Evolutionary conservation across 1,284 basidiomycete genomes (phyloP).

Genomic region (Schizophyllum amplum): DNA sequence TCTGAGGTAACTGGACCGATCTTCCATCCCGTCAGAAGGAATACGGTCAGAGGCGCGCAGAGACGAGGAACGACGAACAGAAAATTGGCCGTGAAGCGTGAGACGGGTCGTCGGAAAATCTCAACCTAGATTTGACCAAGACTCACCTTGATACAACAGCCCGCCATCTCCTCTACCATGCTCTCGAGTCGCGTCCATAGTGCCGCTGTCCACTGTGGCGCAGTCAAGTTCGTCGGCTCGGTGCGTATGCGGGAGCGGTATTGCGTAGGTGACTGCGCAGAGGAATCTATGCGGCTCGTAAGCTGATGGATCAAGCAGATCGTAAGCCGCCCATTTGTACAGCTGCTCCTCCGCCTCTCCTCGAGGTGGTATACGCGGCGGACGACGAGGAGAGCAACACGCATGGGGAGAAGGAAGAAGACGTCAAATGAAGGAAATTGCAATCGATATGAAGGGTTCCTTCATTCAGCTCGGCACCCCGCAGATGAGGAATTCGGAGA

Average conservation of each 20-base stretch:
- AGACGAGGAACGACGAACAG: no score
- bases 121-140: no score
- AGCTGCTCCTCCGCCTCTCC: no score
- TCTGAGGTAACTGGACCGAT: no score
- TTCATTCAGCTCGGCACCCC: background rate
- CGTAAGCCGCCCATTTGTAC: no score
- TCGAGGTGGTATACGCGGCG: background rate
- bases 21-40: background rate
- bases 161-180: slow-evolving; percentile 84
- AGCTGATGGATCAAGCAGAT: no score
- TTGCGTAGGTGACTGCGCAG: slow-evolving; percentile 30
- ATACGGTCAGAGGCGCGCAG: no score
- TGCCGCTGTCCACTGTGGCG: slow-evolving; percentile 74
- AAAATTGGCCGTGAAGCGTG: no score
- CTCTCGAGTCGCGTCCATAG: slow-evolving; percentile 80
- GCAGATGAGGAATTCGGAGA: background rate
- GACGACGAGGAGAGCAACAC: background rate
- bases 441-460: background rate
- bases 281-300: slow-evolving; percentile 28
- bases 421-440: background rate
- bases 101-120: no score
- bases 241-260: slow-evolving; percentile 79
- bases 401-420: background rate
- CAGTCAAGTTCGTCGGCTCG: slow-evolving; percentile 77
- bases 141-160: slow-evolving; percentile 81